Evolutionary conservation across 1,284 basidiomycete species (phyloP).

Genomic region (Thecaphora frezii): DNA sequence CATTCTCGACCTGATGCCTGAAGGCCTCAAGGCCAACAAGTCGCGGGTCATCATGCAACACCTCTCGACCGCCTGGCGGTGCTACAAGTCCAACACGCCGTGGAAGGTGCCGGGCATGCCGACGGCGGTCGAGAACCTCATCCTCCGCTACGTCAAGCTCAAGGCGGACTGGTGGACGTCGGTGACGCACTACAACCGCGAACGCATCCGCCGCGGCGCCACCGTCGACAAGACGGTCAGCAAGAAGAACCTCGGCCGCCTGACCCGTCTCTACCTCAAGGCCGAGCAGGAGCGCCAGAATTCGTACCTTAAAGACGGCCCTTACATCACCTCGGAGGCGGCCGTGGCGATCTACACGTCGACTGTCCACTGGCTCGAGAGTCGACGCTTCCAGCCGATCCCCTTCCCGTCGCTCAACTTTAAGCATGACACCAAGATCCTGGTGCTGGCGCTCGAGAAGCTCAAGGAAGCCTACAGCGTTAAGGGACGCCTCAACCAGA

Average conservation of each 20-base stretch:
- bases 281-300: constrained; percentile 59
- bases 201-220: constrained; percentile 90
- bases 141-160: constrained; percentile 97
- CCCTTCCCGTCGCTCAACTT: constrained; percentile 59
- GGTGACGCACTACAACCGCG: constrained; percentile 86
- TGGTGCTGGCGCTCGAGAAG: constrained; percentile 56
- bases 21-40: constrained; percentile 98
- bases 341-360: constrained; percentile 59
- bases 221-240: constrained; percentile 99
- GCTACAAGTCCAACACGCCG: constrained; percentile 97
- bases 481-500: constrained; percentile 58
- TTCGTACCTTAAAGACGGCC: constrained; percentile 57
- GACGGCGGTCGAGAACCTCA: constrained; percentile 98
- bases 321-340: constrained; percentile 56
- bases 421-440: constrained; percentile 58
- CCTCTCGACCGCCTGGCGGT: constrained; percentile 92
- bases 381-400: constrained; percentile 56
- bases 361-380: constrained; percentile 59
- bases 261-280: constrained; percentile 69
- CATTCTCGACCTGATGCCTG: constrained; percentile 87
- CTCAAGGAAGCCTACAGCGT: constrained; percentile 59
- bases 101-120: constrained; percentile 98
- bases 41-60: constrained; percentile 98
- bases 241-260: constrained; percentile 88
- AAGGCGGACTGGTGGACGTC: constrained; percentile 99